Percentiles rank a stretch among this genome's conserved stretches.
Evolutionary conservation across 257 asterid genomes (phyloP).

Genomic region (Lavandula angustifolia): DNA sequence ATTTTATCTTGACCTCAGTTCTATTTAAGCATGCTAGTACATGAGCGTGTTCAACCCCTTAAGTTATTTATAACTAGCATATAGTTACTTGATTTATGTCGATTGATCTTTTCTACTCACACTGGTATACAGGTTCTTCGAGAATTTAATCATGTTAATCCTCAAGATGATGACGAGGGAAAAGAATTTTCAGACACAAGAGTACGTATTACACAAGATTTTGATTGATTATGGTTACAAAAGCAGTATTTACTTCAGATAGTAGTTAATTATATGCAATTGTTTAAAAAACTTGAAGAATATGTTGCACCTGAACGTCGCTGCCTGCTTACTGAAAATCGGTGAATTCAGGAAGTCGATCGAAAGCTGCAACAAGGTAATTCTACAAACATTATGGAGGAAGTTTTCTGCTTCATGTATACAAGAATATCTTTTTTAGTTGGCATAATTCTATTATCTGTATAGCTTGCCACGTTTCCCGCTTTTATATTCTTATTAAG

Average conservation of each 20-base stretch:
- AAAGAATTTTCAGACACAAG: conserved; percentile 85
- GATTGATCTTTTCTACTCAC: conserved; percentile 16
- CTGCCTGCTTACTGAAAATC: conserved; percentile 91
- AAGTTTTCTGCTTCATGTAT: background rate
- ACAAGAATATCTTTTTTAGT: conserved; percentile 9
- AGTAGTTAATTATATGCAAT: conserved; percentile 22
- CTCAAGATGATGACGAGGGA: conserved; percentile 95
- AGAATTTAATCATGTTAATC: conserved; percentile 97
- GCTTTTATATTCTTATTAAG: conserved; percentile 1
- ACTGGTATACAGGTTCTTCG: conserved; percentile 69
- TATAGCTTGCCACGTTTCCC: background rate
- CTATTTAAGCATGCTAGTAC: conserved; percentile 19
- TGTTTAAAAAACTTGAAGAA: conserved; percentile 56
- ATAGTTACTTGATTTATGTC: conserved; percentile 1
- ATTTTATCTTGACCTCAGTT: conserved; percentile 29
- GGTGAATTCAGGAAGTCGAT: conserved; percentile 85
- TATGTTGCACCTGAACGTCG: conserved; percentile 88
- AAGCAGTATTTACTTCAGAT: conserved; percentile 14
- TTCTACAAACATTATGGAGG: conserved; percentile 11
- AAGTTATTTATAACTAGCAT: background rate
- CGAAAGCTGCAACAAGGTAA: conserved; percentile 94
- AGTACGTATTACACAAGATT: conserved; percentile 49
- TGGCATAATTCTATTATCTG: background rate
- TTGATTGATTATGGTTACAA: conserved; percentile 15
- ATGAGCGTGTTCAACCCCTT: background rate